phyloP scores from a whole-genome alignment of 2,329 filamentous ascomycete genomes.

The Colletotrichum siamense region DNA sequence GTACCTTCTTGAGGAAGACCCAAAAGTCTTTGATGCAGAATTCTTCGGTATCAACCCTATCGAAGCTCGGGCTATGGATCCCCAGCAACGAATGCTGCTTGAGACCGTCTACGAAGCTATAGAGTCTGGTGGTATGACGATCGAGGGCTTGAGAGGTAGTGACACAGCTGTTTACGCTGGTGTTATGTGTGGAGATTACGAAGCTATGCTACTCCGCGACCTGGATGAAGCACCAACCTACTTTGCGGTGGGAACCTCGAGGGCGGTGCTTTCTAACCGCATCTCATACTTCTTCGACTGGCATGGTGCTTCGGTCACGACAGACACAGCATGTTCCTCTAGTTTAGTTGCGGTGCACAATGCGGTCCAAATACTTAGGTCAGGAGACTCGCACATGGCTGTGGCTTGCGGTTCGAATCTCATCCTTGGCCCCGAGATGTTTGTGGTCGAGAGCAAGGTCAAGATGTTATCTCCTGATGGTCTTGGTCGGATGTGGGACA shows the following conservation, averaged over 20 bases:
- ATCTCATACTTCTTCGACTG: conserved; percentile 46
- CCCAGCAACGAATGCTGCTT: conserved; percentile 35
- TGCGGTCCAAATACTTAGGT: conserved; percentile 39
- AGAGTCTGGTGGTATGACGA: conserved; percentile 21
- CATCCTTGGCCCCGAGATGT: background rate
- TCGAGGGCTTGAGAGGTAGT: background rate
- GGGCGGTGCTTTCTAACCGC: conserved; percentile 40
- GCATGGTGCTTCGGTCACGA: conserved; percentile 42
- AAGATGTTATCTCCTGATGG: conserved; percentile 24
- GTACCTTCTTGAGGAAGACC: conserved; percentile 27
- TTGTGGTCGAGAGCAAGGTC: conserved; percentile 21
- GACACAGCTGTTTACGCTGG: background rate
- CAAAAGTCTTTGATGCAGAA: conserved; percentile 25
- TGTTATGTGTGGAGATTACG: background rate
- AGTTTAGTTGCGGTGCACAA: conserved; percentile 46
- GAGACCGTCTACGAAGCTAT: conserved; percentile 40
- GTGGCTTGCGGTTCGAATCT: conserved; percentile 34
- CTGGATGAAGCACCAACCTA: background rate
- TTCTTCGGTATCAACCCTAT: conserved; percentile 33
- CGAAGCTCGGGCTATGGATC: conserved; percentile 36
- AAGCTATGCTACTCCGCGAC: background rate
- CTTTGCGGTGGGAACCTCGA: conserved; percentile 29
- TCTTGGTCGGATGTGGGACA: conserved; percentile 44
- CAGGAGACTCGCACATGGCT: conserved; percentile 32
- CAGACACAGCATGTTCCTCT: conserved; percentile 51